Evolutionary conservation across 2,329 filamentous ascomycete genomes (phyloP).

Genomic region (Trichophyton mentagrophytes): DNA sequence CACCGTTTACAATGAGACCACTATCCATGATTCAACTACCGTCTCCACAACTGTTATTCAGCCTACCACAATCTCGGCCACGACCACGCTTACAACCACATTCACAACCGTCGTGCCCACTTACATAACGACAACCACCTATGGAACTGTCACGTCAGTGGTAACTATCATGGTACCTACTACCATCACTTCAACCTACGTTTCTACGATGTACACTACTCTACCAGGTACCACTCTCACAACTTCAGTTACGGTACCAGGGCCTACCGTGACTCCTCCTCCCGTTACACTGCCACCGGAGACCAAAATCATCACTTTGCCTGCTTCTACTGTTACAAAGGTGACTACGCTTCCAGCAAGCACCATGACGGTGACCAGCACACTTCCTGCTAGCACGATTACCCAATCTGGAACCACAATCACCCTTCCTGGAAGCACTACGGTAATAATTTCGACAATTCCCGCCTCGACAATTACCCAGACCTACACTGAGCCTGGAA

Average conservation of each 20-base stretch:
- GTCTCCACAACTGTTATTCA: constrained; percentile 4
- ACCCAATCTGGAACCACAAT: constrained; percentile 10
- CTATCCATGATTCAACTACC: constrained; percentile 1
- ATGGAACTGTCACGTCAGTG: constrained; percentile 16
- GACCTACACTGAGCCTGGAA: not conserved
- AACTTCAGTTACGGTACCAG: constrained; percentile 6
- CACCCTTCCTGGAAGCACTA: constrained; percentile 11
- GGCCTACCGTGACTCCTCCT: constrained; percentile 7
- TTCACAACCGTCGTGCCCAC: constrained; percentile 7
- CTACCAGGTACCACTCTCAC: not conserved
- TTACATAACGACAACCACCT: constrained; percentile 14
- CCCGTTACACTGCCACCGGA: constrained; percentile 2
- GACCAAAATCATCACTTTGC: constrained; percentile 5
- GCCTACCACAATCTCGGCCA: constrained; percentile 4
- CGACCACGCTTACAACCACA: constrained; percentile 6
- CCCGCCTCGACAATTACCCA: not conserved
- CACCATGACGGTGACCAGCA: constrained; percentile 11
- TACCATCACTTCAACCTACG: constrained; percentile 19
- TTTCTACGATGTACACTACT: constrained; percentile 11
- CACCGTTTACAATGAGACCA: constrained; percentile 2
- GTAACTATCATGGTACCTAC: constrained; percentile 22
- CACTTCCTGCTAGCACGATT: constrained; percentile 14
- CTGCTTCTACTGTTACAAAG: constrained; percentile 6
- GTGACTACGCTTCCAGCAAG: not conserved
- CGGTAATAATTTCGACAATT: constrained; percentile 12